Evolutionary conservation across 345 rosid species (phyloP).

Genomic region (Salix purpurea): DNA sequence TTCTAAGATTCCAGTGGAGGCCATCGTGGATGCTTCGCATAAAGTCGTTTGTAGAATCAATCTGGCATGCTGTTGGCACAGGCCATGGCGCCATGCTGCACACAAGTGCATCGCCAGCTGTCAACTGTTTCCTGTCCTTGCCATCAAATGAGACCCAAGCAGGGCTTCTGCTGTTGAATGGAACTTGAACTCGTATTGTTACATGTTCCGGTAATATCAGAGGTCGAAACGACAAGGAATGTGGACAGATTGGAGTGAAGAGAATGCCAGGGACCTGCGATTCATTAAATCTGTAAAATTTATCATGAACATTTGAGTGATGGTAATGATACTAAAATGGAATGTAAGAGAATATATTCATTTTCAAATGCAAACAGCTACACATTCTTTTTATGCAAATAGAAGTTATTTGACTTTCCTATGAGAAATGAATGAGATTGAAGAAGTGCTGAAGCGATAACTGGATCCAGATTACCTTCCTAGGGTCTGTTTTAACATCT

Average conservation of each 20-base stretch:
- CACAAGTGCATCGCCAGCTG: constrained; percentile 86
- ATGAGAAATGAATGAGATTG: too few relatives aligned
- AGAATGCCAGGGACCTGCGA: constrained; percentile 92
- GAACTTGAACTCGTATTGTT: constrained; percentile 79
- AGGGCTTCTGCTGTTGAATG: constrained; percentile 82
- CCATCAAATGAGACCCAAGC: constrained; percentile 99
- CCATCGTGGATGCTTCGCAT: constrained; percentile 90
- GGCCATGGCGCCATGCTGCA: constrained; percentile 99
- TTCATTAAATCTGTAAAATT: not conserved
- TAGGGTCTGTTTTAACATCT: not conserved
- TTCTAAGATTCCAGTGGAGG: constrained; percentile 93
- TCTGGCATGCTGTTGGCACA: constrained; percentile 87
- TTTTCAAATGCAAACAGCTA: not conserved
- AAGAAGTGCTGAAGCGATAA: not conserved
- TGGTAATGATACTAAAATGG: not conserved
- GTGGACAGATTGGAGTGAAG: constrained; percentile 97
- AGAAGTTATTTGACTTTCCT: too few relatives aligned
- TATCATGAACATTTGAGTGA: not conserved
- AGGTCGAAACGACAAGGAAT: constrained; percentile 94
- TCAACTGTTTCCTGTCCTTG: constrained; percentile 74
- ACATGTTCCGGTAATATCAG: constrained; percentile 93
- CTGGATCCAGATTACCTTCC: not conserved
- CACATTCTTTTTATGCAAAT: not conserved
- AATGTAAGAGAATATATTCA: not conserved
- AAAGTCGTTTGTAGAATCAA: constrained; percentile 81